Conservation (phyloP, 768 basidiomycete genomes). For the Kwoniella europaea region DNA sequence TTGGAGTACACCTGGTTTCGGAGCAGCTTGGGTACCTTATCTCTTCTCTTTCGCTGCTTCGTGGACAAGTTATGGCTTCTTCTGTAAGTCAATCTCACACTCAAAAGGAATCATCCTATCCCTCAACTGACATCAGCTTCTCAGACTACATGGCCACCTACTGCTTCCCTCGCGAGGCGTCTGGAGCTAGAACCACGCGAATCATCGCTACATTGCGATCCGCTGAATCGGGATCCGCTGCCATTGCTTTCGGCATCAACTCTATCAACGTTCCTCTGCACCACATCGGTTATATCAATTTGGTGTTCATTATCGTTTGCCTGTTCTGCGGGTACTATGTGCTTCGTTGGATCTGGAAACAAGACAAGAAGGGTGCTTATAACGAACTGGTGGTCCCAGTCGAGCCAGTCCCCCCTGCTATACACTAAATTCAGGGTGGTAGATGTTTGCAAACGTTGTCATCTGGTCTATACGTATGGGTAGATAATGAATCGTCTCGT, state of each 20-base stretch:
- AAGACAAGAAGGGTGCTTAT: slow-evolving; percentile 18
- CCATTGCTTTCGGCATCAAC: slow-evolving; percentile 25
- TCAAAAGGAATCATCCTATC: no score
- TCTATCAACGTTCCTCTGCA: slow-evolving; percentile 12
- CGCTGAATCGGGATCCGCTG: slow-evolving; percentile 22
- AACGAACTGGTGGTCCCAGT: slow-evolving; percentile 7
- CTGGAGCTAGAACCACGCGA: slow-evolving; percentile 10
- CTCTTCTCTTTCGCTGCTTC: slow-evolving; percentile 10
- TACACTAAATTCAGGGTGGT: no score
- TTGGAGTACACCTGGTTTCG: slow-evolving; percentile 19
- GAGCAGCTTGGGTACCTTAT: slow-evolving; percentile 10
- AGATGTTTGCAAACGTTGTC: no score
- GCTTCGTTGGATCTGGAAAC: slow-evolving; percentile 21
- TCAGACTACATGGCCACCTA: slow-evolving; percentile 15
- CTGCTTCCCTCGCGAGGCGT: slow-evolving; percentile 14
- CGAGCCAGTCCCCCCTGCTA: background rate
- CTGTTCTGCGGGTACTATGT: slow-evolving; percentile 26
- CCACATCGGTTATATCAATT: slow-evolving; percentile 24
- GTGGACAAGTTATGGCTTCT: slow-evolving; percentile 19
- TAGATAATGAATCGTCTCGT: no score
- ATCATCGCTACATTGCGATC: slow-evolving; percentile 24
- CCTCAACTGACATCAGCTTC: background rate
- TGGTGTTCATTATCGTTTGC: slow-evolving; percentile 21
- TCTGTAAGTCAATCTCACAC: background rate
- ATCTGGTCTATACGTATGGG: no score